Evolutionary conservation across 129 eudicot genomes (phyloP).

Genomic region (Centella asiatica): DNA sequence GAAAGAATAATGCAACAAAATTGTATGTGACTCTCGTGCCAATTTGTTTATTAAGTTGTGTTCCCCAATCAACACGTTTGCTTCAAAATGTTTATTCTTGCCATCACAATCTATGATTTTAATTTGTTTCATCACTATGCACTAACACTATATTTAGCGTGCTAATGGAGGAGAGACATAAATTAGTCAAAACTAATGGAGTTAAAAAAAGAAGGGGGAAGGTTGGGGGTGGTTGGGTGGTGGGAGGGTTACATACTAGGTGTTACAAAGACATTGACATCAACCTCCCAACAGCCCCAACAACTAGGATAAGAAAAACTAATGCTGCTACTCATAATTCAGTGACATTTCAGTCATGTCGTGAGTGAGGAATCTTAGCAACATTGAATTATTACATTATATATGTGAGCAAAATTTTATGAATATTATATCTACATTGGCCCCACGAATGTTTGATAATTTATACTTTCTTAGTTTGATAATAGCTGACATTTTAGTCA

Average conservation of each 20-base stretch:
- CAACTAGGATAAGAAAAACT: no score
- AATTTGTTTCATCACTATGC: background rate
- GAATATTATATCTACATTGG: no score
- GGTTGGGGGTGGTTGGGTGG: no score
- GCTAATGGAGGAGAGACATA: background rate
- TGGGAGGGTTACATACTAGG: background rate
- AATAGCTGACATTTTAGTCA: no score
- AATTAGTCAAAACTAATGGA: background rate
- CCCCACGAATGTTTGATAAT: no score
- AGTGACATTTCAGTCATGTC: no score
- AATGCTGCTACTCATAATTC: no score
- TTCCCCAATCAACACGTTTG: background rate
- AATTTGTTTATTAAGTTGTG: background rate
- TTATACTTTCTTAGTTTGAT: no score
- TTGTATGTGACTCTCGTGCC: background rate
- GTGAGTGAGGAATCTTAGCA: no score
- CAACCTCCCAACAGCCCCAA: no score
- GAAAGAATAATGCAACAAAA: background rate
- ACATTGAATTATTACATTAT: no score
- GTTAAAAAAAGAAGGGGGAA: background rate
- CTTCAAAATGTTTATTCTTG: background rate
- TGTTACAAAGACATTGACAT: conserved; percentile 1
- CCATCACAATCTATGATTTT: background rate
- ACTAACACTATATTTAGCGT: background rate
- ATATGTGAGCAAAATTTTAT: no score